Evolutionary conservation across 148 eudicot genomes (phyloP).

Genomic region (Pharnaceum exiguum): DNA sequence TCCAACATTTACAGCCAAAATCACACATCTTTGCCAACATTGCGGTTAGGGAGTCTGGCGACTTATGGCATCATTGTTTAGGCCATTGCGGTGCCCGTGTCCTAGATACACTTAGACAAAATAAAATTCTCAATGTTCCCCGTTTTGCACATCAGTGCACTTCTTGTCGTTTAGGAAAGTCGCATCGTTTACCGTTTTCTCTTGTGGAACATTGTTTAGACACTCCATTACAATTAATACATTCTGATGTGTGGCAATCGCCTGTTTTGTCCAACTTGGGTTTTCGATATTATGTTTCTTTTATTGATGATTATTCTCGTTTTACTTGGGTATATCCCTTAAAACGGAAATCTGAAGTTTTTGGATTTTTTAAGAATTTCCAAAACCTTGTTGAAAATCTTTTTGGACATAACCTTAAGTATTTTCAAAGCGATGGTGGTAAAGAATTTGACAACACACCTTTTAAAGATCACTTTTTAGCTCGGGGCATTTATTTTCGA

Average conservation of each 20-base stretch:
- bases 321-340: not conserved
- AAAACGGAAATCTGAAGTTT: not conserved
- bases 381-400: not conserved
- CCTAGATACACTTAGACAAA: not conserved
- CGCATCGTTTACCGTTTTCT: not conserved
- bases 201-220: not conserved
- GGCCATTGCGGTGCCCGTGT: not conserved
- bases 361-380: not conserved
- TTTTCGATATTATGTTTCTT: not conserved
- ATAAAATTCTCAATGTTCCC: not conserved
- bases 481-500: not conserved
- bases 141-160: not conserved
- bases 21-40: too few relatives aligned
- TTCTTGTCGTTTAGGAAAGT: not conserved
- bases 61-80: conserved; percentile 1
- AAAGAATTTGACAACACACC: not conserved
- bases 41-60: too few relatives aligned
- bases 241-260: not conserved
- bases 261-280: not conserved
- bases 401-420: not conserved
- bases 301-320: not conserved
- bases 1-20: too few relatives aligned
- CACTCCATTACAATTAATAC: not conserved
- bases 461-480: not conserved
- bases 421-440: not conserved